Evolutionary conservation across 2,329 filamentous ascomycete genomes (phyloP), one percentile per base, ranked within the genome.

Genomic region (Colletotrichum sp.): DNA sequence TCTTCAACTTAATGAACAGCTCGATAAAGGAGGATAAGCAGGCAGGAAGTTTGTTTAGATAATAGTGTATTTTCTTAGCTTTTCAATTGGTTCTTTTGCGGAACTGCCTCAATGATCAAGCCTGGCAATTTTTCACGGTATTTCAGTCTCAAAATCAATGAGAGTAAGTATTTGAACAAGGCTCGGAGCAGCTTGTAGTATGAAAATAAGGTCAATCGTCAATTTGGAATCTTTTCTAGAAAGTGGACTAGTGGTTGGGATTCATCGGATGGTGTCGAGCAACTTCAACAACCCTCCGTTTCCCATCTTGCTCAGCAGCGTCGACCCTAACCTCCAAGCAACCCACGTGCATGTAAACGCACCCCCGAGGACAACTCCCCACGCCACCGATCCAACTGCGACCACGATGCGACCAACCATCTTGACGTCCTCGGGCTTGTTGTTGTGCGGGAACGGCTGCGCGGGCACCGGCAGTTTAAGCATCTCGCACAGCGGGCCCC

Each of bases 401-500:
- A 70, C 55, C 30, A 70, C 55, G 21, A 62, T 13, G 15, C 59
- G 68, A 1, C 59, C 32, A 32, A 49, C 59, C 68, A 62, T 70
- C 34, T 55, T 70, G 34, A 63, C 68, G 21, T 70, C 78, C 16
- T 78, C 62, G 36, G 75, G 63, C 49, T 82, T 82, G 74, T 83
- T 83, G 30, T 78, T 81, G 10, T 76, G 65, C 26, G 83, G 82
- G 30, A 83, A 82, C 34, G 80, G 80, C 68, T 79, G 78, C 59
- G 80, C 78, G 2, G 82, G 83, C 5, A 84, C 72, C 5, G 81
- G 81, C 74, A 80, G 77, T 77, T 77, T 77, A 55, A 85, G 77
- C 28, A 83, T 81, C 64, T 81, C 76, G 72, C 82, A 84, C 9
- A 86, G 62, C 15, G 83, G 82, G 24, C 75, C 82, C 84, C 84